A percentile compares a stretch with the other conserved stretches of the same genome.
Evolutionary conservation across 441 rosid species (phyloP).

Genomic region (Gossypium davidsonii): DNA sequence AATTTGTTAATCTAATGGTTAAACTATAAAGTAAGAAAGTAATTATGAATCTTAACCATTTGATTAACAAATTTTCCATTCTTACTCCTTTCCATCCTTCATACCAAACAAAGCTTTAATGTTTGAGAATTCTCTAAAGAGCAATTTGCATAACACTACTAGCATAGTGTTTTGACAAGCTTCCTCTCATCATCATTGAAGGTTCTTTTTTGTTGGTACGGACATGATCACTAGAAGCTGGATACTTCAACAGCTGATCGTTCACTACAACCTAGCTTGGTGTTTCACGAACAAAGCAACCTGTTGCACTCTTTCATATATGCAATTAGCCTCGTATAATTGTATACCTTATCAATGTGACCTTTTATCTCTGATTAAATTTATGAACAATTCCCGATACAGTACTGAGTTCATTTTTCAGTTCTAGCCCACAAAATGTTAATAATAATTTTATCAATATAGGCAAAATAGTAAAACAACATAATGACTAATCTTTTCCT

Average conservation of each 20-base stretch:
- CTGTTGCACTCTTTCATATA: background rate
- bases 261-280: background rate
- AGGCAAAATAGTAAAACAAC: slow-evolving; percentile 1
- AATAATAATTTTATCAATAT: background rate
- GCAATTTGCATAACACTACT: background rate
- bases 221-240: background rate
- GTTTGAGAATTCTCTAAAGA: background rate
- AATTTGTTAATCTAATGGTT: background rate
- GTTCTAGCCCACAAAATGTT: background rate
- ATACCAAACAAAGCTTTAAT: background rate
- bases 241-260: background rate
- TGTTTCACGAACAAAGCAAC: background rate
- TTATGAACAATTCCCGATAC: background rate
- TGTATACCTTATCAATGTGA: background rate
- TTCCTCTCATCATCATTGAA: background rate
- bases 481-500: background rate
- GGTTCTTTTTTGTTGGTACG: background rate
- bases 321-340: background rate
- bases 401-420: background rate
- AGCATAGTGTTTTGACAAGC: slow-evolving; percentile 1
- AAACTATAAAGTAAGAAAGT: background rate
- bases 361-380: background rate
- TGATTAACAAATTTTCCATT: background rate
- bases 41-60: background rate
- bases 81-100: background rate